Evolutionary conservation across 2,329 filamentous ascomycete species (phyloP), one percentile per base, ranked within the genome.

Genomic region (Cryphonectria nitschkei): DNA sequence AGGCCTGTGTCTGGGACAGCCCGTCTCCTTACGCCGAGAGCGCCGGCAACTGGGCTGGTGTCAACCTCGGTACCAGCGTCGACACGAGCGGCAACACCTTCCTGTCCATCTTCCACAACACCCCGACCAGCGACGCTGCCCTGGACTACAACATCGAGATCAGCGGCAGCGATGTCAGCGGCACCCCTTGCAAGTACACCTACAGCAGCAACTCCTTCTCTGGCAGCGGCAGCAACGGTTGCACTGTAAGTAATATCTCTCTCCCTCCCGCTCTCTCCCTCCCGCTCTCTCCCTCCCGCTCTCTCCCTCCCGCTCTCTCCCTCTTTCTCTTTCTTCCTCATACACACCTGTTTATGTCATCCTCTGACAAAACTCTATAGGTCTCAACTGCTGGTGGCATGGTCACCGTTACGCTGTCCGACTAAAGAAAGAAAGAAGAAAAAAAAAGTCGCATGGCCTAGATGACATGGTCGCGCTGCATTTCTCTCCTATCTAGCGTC

Each of bases 71-170:
- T 80, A 90, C 94, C 72, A 94, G 95, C 73, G 88, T 89, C 81
- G 88, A 86, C 79, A 80, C 78, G 19, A 76, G 86, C 76, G 90
- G 92, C 78, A 83, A 82, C 73, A 96, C 92, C 58, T 98, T 89
- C 85, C 83, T 97, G 72, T 94, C 93, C 65, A 89, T 98, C 80
- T 94, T 95, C 87, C 90, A 90, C 79, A 98, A 98, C 85, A 78
- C 82, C 73, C 94, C 94, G 6, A 97, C 93, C 69, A 93, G 89
- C 76, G 79, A 81, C 26, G 90, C 89, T 52, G 81, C 84, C 73
- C 90, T 97, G 54, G 86, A 94, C 80, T 97, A 92, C 84, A 92
- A 92, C 79, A 89, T 98, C 78, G 91, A 93, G 73, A 81, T 84
- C 69, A 83, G 78, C 74, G 78, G 77, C 65, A 76, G 81, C 29